phyloP scores from a whole-genome alignment of 169 alveolate species.

The Theileria orientalis region DNA sequence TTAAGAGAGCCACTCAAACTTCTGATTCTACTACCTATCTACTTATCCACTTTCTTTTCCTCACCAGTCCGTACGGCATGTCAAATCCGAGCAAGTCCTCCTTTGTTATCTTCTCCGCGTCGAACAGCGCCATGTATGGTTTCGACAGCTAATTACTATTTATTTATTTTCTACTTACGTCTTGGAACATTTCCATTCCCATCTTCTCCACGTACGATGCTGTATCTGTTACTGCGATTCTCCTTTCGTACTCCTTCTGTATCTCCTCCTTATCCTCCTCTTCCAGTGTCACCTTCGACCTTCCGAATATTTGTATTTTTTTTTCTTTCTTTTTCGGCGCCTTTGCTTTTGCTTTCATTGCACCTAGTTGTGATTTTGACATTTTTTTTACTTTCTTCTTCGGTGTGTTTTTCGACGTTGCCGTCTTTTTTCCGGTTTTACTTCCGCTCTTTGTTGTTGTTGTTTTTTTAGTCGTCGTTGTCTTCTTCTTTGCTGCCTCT shows the following conservation, averaged over 20 bases:
- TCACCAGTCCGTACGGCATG: slow-evolving; percentile 72
- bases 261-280: slow-evolving; percentile 39
- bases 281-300: slow-evolving; percentile 35
- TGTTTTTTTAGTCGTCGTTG: neutral
- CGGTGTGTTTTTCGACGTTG: neutral
- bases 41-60: neutral
- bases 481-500: neutral
- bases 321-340: slow-evolving; percentile 17
- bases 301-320: slow-evolving; percentile 5
- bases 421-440: neutral
- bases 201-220: slow-evolving; percentile 50
- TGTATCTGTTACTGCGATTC: slow-evolving; percentile 61
- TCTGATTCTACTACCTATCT: neutral
- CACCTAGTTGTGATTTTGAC: neutral
- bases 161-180: slow-evolving; percentile 16
- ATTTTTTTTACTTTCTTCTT: neutral
- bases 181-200: slow-evolving; percentile 19
- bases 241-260: slow-evolving; percentile 23
- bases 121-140: slow-evolving; percentile 54
- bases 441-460: neutral
- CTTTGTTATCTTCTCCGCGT: slow-evolving; percentile 48
- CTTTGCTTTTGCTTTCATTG: slow-evolving; percentile 7
- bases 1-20: neutral
- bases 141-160: slow-evolving; percentile 20
- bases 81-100: slow-evolving; percentile 70